Evolutionary conservation across 2,329 filamentous ascomycete genomes (phyloP), one percentile per base, ranked within the genome.

Genomic region (Fusarium equiseti): DNA sequence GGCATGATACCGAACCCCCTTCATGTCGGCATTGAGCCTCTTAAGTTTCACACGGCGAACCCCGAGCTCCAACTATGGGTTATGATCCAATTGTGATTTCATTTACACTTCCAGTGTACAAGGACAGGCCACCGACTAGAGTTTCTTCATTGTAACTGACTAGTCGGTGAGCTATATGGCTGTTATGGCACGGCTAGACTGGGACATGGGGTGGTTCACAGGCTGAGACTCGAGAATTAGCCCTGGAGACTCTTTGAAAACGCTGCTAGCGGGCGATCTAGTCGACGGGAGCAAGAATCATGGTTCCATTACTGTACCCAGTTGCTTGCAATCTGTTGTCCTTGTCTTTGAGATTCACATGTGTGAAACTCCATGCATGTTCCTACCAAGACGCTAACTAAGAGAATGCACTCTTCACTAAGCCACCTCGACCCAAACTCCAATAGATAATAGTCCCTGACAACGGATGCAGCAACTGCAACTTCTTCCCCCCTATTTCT

Each of bases 31-130:
- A 59, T 43, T 40, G 50, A 38, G 43, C 59, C 54, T 43, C 40
- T 46, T 40, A 38, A 49, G 48, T 58, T 64, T 58, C 38, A 45
- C 63, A 50, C 67, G 67, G 67, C 56, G 62, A 66, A 70, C 51
- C 49, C 63, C 62, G 55, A 55, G 49, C 49, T 50, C 63, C 55
- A 53, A 49, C 61, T 66, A 50, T 66, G 26, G 32, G 43, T 31
- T 31, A 59, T 55, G n/a, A 42, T 44, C 38, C 46, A 40, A 49
- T 53, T 52, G 40, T 62, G 31, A 64, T 31, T 26, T 20, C 29
- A 42, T 38, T 38, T 38, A n/a, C 35, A 50, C 60, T 50, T 56
- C 43, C 49, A 42, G 42, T 44, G 38, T 24, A 44, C 43, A 60
- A 50, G 62, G 63, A 22, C 54, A 66, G 48, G 62, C 62, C 38